Evolutionary conservation across 176 grass and related monocot genomes (phyloP), one percentile per base, ranked within the genome.

Genomic region (Ensete ventricosum): DNA sequence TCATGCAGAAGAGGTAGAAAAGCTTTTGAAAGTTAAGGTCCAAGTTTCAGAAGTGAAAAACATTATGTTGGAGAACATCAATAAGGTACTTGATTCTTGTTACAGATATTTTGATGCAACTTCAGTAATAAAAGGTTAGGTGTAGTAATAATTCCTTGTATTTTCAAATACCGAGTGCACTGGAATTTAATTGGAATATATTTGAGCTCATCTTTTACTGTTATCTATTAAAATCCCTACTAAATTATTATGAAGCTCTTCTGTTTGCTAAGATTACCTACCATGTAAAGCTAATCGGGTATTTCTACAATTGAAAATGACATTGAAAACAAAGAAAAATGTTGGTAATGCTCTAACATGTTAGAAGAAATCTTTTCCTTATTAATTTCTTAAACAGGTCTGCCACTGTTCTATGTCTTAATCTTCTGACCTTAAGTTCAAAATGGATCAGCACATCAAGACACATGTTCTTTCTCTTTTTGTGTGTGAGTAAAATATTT

Each of bases 1-100:
- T 82, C 89, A 96, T 83, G 86, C 85, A 77, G 89, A 90, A 76
- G 93, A 96, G 78, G 81, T 96, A 82, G 87, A 96, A 58, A 92
- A 92, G 78, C 86, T 83, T 75, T 77, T 83, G 66, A 96, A 96
- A 84, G 83, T 96, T 74, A 91, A 96, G 65, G 87, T 85, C 63
- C 89, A 96, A 90, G 93, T 96, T 80, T 92, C 89, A 50, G 89
- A 96, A 90, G 89, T 96, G 48, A 96, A 96, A 90, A 92, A 83
- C 77, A 90, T 96, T 79, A 96, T 96, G 93, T 77, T 92, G 71
- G 83, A 88, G 55, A 96, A 90, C 73, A 90, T 96, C 65, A 85
- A 92, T 62, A 96, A 96, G 93, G 93, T 96, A 82, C 14, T 79
- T 53, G 29, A 49, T 53, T 54, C 23, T 55, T 54, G 54, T 43